Evolutionary conservation across 805 yeast species (phyloP).

Genomic region (Nakazawaea populi): DNA sequence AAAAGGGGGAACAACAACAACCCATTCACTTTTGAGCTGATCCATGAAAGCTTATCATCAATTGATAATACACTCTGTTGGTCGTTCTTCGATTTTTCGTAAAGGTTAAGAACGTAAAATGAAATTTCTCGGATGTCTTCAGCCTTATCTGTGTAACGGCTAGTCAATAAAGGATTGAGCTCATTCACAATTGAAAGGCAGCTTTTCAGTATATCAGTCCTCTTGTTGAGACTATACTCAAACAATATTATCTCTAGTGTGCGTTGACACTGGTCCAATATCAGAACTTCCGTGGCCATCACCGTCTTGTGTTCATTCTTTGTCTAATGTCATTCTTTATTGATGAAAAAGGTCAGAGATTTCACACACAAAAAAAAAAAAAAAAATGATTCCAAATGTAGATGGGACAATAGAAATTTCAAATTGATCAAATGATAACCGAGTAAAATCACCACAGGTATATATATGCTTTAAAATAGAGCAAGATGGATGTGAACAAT

Average conservation of each 20-base stretch:
- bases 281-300: background rate
- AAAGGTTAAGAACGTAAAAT: background rate
- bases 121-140: background rate
- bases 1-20: conserved; percentile 2
- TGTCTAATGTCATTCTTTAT: no score
- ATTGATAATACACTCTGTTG: background rate
- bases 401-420: background rate
- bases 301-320: background rate
- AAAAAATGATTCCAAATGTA: background rate
- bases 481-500: background rate
- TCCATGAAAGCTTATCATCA: conserved; percentile 18
- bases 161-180: background rate
- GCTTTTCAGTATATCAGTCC: background rate
- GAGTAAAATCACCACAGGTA: no score
- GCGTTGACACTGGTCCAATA: conserved; percentile 5
- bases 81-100: background rate
- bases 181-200: background rate
- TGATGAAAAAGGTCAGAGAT: background rate
- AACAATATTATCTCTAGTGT: background rate
- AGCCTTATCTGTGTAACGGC: background rate
- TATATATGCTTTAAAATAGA: background rate
- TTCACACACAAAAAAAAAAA: background rate
- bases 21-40: conserved; percentile 14
- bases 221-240: background rate
- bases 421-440: background rate